Evolutionary conservation across 768 basidiomycete genomes (phyloP).

Genomic region (Mycena polygramma): DNA sequence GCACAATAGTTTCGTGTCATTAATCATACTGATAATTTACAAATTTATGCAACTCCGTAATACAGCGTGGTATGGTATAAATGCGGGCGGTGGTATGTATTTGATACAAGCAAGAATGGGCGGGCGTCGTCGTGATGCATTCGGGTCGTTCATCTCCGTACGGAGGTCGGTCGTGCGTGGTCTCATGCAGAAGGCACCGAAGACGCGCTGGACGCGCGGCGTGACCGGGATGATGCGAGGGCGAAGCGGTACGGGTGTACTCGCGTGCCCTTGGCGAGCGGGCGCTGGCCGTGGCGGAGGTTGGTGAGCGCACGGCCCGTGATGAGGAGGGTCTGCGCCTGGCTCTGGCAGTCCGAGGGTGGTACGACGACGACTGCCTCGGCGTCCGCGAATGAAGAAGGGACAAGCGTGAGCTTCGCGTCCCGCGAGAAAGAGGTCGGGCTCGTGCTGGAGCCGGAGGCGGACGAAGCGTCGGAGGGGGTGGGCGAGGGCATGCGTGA

Average conservation of each 20-base stretch:
- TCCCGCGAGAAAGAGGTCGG: constrained; percentile 37
- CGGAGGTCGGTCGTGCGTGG: no score
- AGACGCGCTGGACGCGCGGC: no score
- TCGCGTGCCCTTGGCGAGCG: constrained; percentile 26
- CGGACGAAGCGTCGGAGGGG: constrained; percentile 41
- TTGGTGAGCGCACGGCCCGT: constrained; percentile 22
- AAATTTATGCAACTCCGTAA: no score
- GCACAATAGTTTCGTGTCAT: no score
- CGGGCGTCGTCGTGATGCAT: no score
- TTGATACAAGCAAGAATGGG: no score
- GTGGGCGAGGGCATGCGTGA: constrained; percentile 57
- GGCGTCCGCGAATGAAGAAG: constrained; percentile 65
- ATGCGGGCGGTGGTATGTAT: no score
- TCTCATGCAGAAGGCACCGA: no score
- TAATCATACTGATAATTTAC: no score
- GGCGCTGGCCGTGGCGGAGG: constrained; percentile 27
- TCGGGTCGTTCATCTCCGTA: no score
- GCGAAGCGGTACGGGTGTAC: constrained; percentile 29
- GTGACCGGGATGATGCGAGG: constrained; percentile 16
- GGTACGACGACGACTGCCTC: constrained; percentile 59
- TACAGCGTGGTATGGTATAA: no score
- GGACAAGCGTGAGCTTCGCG: constrained; percentile 57
- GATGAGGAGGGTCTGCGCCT: constrained; percentile 15
- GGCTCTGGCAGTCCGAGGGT: constrained; percentile 3
- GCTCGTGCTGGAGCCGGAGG: constrained; percentile 36